phyloP scores from a whole-genome alignment of 2,329 filamentous ascomycete species.

The Fusarium beomiforme region DNA sequence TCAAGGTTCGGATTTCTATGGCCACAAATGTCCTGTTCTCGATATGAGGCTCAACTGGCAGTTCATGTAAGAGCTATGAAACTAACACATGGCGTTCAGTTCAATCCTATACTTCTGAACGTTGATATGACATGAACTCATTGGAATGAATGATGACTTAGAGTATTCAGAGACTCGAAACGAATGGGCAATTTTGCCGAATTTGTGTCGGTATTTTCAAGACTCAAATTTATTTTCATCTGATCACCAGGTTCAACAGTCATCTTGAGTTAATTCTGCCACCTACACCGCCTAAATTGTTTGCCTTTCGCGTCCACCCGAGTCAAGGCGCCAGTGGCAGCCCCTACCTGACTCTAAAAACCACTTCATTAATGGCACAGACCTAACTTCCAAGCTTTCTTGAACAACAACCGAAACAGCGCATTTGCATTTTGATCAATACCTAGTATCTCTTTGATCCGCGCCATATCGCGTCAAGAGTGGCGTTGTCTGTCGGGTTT shows the following conservation, averaged over 20 bases:
- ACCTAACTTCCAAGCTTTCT: conserved; percentile 18
- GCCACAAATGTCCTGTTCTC: neutral
- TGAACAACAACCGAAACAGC: neutral
- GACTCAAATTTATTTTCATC: neutral
- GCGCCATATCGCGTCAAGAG: conserved; percentile 16
- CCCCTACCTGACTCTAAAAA: neutral
- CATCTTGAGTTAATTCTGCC: conserved; percentile 24
- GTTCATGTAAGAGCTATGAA: neutral
- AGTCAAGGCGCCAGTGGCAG: conserved; percentile 7
- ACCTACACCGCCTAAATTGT: conserved; percentile 46
- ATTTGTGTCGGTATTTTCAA: neutral
- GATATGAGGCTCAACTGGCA: neutral
- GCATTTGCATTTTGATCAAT: conserved; percentile 21
- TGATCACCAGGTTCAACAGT: neutral
- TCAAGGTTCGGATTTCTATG: neutral
- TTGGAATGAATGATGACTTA: neutral
- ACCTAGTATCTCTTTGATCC: conserved; percentile 17
- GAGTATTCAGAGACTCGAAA: no score
- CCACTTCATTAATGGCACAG: conserved; percentile 23
- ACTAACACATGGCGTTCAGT: neutral
- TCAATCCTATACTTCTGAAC: neutral
- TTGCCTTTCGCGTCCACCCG: conserved; percentile 12
- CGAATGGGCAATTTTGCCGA: no score
- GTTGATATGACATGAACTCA: neutral
- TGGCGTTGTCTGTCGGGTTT: conserved; percentile 13